Base-by-base conservation (phyloP, 192 early-diverging fungal genomes). In the Globomyces pollinis-pini region DNA sequence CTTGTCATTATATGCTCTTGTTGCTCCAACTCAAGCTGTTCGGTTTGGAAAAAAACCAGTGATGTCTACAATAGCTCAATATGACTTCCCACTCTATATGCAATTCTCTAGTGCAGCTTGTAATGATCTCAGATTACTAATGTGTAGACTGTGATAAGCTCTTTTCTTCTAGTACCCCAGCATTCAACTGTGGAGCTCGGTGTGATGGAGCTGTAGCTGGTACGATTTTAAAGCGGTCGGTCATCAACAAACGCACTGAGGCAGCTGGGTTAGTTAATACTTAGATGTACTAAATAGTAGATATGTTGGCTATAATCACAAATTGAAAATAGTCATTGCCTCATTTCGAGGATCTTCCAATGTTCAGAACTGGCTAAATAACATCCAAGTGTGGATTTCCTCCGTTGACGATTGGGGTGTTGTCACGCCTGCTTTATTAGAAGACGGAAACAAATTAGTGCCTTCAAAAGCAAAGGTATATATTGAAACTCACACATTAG, bases 181-280 rank as follows among this genome's bases (percentile, higher is more conserved):
- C 8, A 43, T 43, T 43, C 16, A 47, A 47, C 5, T 51, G 50
- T 33, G 50, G 50, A 0, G 50, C 33, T 34, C 28, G 50, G 13
- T 51, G 50, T n/a, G 50, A 24, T 4, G 50, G 50, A 33, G 18
- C 50, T 34, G 33, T 31, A 4, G 3, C 28, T n/a, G 26, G 26
- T 34, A 51, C 32, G 0, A 31, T 51, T 16, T 20, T 51, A 5
- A 51, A 28, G 13, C 30, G 30, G 2, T 33, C 30, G 2, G 30
- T 26, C 18, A 24, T 20, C 30, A 51, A 51, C 16, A 26, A 33
- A 4, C 11, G 13, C 8, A 30, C 28, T 18, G 50, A 31, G 6
- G 50, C 50, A 33, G 50, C 50, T n/a, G 50, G 47, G 23, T 56
- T 42, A n/a, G n/a, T n/a, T n/a, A n/a, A n/a, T n/a, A n/a, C n/a